phyloP scores from a whole-genome alignment of 768 basidiomycete species.

The Sporobolomyces phaffii region DNA sequence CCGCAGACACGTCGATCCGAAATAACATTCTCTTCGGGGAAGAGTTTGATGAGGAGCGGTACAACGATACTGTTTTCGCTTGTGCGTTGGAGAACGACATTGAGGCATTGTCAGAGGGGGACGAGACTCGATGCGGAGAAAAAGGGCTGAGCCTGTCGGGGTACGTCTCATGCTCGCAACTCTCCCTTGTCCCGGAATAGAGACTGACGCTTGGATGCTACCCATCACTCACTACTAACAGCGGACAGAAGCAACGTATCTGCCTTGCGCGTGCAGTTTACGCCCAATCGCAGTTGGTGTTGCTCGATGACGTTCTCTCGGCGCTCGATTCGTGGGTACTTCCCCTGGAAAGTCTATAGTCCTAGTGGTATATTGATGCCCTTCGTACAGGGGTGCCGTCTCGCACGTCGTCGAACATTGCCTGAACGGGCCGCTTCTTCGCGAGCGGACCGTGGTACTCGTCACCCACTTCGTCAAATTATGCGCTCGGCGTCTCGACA shows the following conservation, averaged over 20 bases:
- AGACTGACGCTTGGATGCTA: neutral
- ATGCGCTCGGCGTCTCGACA: constrained; percentile 11
- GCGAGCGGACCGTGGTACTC: constrained; percentile 61
- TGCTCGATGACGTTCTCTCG: constrained; percentile 37
- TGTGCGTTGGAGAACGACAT: constrained; percentile 69
- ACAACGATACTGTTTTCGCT: constrained; percentile 63
- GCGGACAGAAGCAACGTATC: constrained; percentile 44
- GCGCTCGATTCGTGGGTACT: constrained; percentile 60
- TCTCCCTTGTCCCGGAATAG: neutral
- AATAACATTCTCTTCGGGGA: constrained; percentile 68
- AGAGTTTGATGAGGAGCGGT: constrained; percentile 59
- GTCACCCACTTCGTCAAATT: constrained; percentile 48
- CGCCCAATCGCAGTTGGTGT: constrained; percentile 59
- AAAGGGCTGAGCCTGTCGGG: constrained; percentile 23
- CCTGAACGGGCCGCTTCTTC: constrained; percentile 61
- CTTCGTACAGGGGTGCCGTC: constrained; percentile 52
- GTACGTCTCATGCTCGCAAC: neutral
- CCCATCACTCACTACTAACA: neutral
- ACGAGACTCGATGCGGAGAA: constrained; percentile 54
- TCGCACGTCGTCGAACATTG: constrained; percentile 50
- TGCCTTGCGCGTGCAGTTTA: constrained; percentile 79
- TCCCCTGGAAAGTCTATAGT: constrained; percentile 30
- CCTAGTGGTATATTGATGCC: no score
- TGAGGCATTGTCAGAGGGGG: constrained; percentile 59
- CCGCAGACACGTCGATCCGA: constrained; percentile 53